Percentiles rank a stretch among this genome's conserved stretches.
These are phyloP conservation scores for Hypomyces rosellus DNA, from an alignment of 2,329 filamentous ascomycete species.

Conservation along the genomic window DNA sequence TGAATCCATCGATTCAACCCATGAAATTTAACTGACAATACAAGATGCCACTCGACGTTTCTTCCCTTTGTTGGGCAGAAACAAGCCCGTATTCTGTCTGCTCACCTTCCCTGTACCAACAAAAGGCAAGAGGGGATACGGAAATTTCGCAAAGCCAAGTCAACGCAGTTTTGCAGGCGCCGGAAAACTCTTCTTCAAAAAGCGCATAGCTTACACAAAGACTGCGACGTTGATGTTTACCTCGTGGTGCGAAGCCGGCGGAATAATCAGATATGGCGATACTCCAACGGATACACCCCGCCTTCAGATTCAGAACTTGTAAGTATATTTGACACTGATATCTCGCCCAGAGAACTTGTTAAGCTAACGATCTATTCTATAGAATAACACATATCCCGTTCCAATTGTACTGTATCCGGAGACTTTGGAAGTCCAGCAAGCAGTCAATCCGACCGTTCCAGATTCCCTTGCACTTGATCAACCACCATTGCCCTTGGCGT, in stretches of 20 bases:
- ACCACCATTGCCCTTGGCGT: not conserved
- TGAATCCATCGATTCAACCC: not conserved
- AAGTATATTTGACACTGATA: not conserved
- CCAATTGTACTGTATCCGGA: not conserved
- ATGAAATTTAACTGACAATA: not conserved
- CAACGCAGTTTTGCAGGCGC: conserved; percentile 8
- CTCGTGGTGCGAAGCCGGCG: conserved; percentile 7
- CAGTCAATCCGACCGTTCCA: not conserved
- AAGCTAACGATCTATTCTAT: not conserved
- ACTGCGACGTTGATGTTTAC: conserved; percentile 10
- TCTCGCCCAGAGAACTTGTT: not conserved
- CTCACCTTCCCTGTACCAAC: not conserved
- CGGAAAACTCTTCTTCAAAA: conserved; percentile 11
- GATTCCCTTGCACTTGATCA: not conserved
- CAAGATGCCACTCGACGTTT: not conserved
- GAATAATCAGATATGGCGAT: conserved; percentile 13
- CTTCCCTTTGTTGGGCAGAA: not conserved
- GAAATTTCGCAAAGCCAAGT: conserved; percentile 5
- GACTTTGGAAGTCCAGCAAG: not conserved
- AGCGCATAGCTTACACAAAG: conserved; percentile 8
- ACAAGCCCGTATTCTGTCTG: not conserved
- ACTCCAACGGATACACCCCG: conserved; percentile 8
- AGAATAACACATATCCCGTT: conserved; percentile 2
- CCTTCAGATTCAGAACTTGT: conserved; percentile 1
- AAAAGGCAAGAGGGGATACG: not conserved